Evolutionary conservation across 2,329 filamentous ascomycete species (phyloP).

Genomic region (Penicillium expansum): DNA sequence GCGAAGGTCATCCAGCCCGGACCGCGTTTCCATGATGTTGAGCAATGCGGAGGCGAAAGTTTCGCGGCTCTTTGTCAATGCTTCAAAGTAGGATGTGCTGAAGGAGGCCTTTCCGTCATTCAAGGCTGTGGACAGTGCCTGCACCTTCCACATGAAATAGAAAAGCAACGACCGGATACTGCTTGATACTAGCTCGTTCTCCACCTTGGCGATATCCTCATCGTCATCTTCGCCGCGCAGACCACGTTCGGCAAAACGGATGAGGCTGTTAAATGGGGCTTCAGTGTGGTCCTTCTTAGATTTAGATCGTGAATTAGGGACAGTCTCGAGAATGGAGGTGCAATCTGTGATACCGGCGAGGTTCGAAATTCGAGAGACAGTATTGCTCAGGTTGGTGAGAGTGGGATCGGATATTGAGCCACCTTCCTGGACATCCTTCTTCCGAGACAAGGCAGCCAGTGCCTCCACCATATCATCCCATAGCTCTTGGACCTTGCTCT

Average conservation of each 20-base stretch:
- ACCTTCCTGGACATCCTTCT: slow-evolving; percentile 67
- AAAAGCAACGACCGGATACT: slow-evolving; percentile 75
- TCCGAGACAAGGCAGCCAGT: slow-evolving; percentile 68
- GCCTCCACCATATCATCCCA: slow-evolving; percentile 82
- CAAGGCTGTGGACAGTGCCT: slow-evolving; percentile 56
- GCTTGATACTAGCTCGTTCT: slow-evolving; percentile 73
- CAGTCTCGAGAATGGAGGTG: slow-evolving; percentile 68
- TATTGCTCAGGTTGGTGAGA: slow-evolving; percentile 69
- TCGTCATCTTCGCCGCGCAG: slow-evolving; percentile 62
- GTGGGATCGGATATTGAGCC: slow-evolving; percentile 65
- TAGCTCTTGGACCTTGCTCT: slow-evolving; percentile 72
- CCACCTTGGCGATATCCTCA: slow-evolving; percentile 69
- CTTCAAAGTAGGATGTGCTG: slow-evolving; percentile 63
- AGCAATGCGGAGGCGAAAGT: slow-evolving; percentile 51
- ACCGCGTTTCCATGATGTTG: slow-evolving; percentile 50
- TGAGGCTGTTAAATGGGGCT: slow-evolving; percentile 63
- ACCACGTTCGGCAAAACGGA: slow-evolving; percentile 71
- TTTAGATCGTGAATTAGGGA: slow-evolving; percentile 33
- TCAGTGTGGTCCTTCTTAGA: slow-evolving; percentile 39
- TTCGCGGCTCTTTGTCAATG: slow-evolving; percentile 62
- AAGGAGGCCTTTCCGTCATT: slow-evolving; percentile 56
- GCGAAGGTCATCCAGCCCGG: slow-evolving; percentile 69
- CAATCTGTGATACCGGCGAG: slow-evolving; percentile 77
- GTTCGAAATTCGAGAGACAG: slow-evolving; percentile 75
- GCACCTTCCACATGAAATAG: slow-evolving; percentile 94